Evolutionary conservation across 257 asterid species (phyloP).

Genomic region (Oldenlandia corymbosa): DNA sequence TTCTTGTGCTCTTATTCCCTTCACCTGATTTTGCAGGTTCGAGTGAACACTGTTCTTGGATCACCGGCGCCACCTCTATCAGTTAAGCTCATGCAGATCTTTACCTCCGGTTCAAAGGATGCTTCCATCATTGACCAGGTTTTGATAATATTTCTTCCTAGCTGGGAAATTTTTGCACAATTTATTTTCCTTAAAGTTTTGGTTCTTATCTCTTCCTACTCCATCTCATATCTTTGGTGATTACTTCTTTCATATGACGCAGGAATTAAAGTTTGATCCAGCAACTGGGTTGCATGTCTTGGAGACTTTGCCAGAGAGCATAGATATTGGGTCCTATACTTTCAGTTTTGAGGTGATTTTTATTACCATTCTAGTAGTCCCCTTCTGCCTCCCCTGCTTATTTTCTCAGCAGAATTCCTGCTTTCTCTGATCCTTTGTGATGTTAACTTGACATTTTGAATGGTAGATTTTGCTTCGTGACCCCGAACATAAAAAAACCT

Average conservation of each 20-base stretch:
- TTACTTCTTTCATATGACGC: slow-evolving; percentile 28
- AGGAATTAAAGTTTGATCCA: slow-evolving; percentile 74
- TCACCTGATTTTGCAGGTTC: slow-evolving; percentile 42
- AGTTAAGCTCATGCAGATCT: slow-evolving; percentile 81
- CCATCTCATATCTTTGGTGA: not conserved
- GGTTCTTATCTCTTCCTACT: not conserved
- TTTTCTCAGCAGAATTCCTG: slow-evolving; percentile 7
- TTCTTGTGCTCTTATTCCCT: not conserved
- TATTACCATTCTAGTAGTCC: not conserved
- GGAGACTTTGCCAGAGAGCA: slow-evolving; percentile 56
- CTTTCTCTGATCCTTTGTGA: slow-evolving; percentile 8
- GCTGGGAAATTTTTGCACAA: not conserved
- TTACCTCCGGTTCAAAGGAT: slow-evolving; percentile 73
- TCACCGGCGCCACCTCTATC: slow-evolving; percentile 71
- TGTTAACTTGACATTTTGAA: slow-evolving; percentile 16
- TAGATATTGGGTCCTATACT: slow-evolving; percentile 67
- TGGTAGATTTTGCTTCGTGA: slow-evolving; percentile 63
- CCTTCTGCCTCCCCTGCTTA: slow-evolving; percentile 4
- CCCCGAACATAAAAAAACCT: slow-evolving; percentile 64
- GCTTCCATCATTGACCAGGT: slow-evolving; percentile 83
- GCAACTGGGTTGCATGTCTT: slow-evolving; percentile 54
- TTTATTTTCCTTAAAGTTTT: too few species aligned
- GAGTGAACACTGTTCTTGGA: slow-evolving; percentile 74
- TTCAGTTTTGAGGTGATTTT: slow-evolving; percentile 76
- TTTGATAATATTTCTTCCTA: slow-evolving; percentile 16